Evolutionary conservation across 2,329 filamentous ascomycete species (phyloP), one percentile per base, ranked within the genome.

Genomic region (Penicillium sp.): DNA sequence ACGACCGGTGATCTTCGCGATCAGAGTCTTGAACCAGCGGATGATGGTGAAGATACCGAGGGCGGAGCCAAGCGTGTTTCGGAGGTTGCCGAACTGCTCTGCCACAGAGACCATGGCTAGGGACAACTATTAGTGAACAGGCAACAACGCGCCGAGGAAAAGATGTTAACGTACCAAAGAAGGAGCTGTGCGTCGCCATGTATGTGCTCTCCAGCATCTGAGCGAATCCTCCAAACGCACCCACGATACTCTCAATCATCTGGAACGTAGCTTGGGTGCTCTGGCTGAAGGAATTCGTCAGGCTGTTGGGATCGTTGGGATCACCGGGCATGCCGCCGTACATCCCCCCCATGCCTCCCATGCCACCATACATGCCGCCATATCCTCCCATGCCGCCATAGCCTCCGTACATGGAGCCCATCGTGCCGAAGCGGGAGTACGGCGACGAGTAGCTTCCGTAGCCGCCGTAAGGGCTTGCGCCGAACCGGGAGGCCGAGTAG

Each of bases 141-240:
- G 4, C 10, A 15, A n/a, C 6, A 2, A 2, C n/a, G n/a, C n/a
- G n/a, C n/a, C n/a, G 13, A 38, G 35, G 13, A 9, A 41, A n/a
- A n/a, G n/a, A n/a, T n/a, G n/a, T n/a, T n/a, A 31, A 43, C 85
- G 63, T 79, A 95, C 89, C 90, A 64, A 97, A 98, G 71, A 98
- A 98, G 46, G 88, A 95, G 6, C 90, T 96, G 71, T 98, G 93
- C 0, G 93, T 98, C 26, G 94, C 93, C 94, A 98, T 98, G 64
- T 96, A 98, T 12, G 93, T 97, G 75, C 93, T 97, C 73, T 98
- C 93, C 24, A 98, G 78, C 93, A 98, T 98, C 75, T 98, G 93
- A 12, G 94, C 88, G 66, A 98, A 97, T 0, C 94, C 93, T 19
- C 90, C 90, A 75, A 98, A 98, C 2, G 93, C 90, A 22, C 88